phyloP scores from a whole-genome alignment of 768 basidiomycete genomes.

The Collybia mongolica region DNA sequence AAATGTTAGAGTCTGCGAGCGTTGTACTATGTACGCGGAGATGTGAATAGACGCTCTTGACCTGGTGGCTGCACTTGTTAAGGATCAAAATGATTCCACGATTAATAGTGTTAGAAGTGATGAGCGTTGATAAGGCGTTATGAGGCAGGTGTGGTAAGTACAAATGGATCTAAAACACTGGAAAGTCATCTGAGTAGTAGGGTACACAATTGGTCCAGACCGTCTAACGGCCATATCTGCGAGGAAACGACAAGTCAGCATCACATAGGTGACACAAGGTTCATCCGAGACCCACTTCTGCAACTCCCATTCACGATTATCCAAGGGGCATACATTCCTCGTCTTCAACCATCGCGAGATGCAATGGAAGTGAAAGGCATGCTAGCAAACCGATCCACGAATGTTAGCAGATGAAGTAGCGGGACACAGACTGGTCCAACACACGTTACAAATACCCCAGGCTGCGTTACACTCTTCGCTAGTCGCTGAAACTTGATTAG shows the following conservation, averaged over 20 bases:
- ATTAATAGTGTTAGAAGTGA: no score
- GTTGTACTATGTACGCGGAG: no score
- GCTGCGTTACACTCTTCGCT: conserved; percentile 97
- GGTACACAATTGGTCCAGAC: no score
- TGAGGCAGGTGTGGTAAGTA: no score
- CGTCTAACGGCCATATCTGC: conserved; percentile 38
- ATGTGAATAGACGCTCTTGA: no score
- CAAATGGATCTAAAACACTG: no score
- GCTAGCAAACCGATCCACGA: conserved; percentile 41
- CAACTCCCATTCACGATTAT: conserved; percentile 96
- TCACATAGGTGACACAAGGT: neutral
- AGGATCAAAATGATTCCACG: no score
- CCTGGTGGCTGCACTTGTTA: no score
- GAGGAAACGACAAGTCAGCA: conserved; percentile 2
- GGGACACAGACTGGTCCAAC: conserved; percentile 16
- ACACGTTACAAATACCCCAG: conserved; percentile 98
- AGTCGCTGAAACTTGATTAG: conserved; percentile 96
- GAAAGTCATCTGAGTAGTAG: no score
- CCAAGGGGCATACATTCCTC: conserved; percentile 89
- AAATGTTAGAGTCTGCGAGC: no score
- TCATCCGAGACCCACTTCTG: conserved; percentile 74
- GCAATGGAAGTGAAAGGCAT: conserved; percentile 99
- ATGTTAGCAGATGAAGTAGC: conserved; percentile 1
- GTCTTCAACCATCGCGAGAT: conserved; percentile 99
- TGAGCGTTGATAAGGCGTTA: no score